phyloP scores from a whole-genome alignment of 208 protist genomes.

The Wallacemonas collosoma region DNA sequence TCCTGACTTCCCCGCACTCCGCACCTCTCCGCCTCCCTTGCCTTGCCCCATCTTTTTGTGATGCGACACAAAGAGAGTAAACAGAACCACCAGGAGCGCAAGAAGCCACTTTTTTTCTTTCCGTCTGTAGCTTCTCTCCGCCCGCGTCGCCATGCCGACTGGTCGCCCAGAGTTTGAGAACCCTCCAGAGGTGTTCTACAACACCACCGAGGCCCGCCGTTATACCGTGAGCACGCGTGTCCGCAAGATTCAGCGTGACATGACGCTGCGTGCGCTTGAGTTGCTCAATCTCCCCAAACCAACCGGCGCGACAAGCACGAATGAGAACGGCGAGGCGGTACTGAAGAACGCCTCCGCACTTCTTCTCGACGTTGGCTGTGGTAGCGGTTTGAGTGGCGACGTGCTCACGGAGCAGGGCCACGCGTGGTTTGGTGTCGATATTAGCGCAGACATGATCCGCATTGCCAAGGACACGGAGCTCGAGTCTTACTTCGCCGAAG shows the following conservation, averaged over 20 bases:
- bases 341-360: constrained; percentile 44
- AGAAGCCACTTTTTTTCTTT: neutral
- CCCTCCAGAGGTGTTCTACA: constrained; percentile 97
- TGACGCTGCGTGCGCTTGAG: constrained; percentile 98
- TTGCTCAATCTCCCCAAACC: constrained; percentile 91
- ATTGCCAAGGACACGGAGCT: constrained; percentile 87
- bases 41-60: too few relatives aligned
- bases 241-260: constrained; percentile 95
- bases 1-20: too few relatives aligned
- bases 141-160: constrained; percentile 45
- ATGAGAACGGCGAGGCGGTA: constrained; percentile 11
- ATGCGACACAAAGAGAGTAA: too few relatives aligned
- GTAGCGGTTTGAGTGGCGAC: constrained; percentile 97
- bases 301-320: constrained; percentile 8
- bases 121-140: constrained; percentile 8
- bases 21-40: too few relatives aligned
- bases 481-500: constrained; percentile 29
- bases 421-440: constrained; percentile 97
- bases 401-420: constrained; percentile 95
- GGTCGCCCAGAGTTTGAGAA: constrained; percentile 92
- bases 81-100: too few relatives aligned
- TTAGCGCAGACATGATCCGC: constrained; percentile 95
- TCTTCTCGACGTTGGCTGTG: constrained; percentile 99
- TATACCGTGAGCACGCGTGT: constrained; percentile 97
- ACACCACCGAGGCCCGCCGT: constrained; percentile 91